These are phyloP conservation scores for Adansonia rubrostipa DNA, from an alignment of 441 rosid species.

Conservation along the genomic window DNA sequence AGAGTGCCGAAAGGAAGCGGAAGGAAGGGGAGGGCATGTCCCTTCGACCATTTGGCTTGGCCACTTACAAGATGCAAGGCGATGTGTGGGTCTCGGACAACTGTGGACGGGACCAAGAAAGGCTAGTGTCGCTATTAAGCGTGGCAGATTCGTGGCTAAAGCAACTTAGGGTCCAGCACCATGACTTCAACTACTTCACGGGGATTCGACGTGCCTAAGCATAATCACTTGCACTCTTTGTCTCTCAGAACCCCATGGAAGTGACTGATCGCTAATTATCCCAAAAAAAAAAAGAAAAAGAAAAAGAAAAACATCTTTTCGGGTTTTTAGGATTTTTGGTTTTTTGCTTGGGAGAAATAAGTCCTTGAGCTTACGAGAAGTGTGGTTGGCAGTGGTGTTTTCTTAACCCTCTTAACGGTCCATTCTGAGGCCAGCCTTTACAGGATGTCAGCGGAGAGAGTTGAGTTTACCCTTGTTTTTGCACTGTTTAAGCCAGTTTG, in stretches of 20 bases:
- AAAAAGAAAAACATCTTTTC: constrained; percentile 22
- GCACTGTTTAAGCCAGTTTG: constrained; percentile 5
- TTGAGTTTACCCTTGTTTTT: constrained; percentile 23
- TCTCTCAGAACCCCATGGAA: constrained; percentile 15
- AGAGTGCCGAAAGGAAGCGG: constrained; percentile 45
- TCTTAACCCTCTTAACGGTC: not conserved
- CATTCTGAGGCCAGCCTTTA: constrained; percentile 20
- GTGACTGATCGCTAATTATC: constrained; percentile 10
- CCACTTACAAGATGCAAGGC: constrained; percentile 98
- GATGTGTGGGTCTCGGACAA: constrained; percentile 82
- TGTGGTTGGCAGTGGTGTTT: constrained; percentile 18
- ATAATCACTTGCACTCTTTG: constrained; percentile 2
- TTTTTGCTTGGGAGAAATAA: too few species aligned
- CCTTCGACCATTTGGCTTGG: constrained; percentile 77
- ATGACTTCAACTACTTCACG: constrained; percentile 86
- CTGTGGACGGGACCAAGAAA: constrained; percentile 77
- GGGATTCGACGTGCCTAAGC: constrained; percentile 68
- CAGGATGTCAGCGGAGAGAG: constrained; percentile 24
- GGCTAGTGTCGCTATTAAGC: constrained; percentile 71
- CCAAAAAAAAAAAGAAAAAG: not conserved
- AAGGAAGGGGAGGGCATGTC: constrained; percentile 68
- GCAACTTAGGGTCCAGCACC: constrained; percentile 94
- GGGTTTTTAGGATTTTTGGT: constrained; percentile 9
- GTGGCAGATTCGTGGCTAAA: constrained; percentile 99
- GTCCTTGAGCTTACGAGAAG: constrained; percentile 5